phyloP scores from a whole-genome alignment of 441 rosid species.

The Populus hybrid region DNA sequence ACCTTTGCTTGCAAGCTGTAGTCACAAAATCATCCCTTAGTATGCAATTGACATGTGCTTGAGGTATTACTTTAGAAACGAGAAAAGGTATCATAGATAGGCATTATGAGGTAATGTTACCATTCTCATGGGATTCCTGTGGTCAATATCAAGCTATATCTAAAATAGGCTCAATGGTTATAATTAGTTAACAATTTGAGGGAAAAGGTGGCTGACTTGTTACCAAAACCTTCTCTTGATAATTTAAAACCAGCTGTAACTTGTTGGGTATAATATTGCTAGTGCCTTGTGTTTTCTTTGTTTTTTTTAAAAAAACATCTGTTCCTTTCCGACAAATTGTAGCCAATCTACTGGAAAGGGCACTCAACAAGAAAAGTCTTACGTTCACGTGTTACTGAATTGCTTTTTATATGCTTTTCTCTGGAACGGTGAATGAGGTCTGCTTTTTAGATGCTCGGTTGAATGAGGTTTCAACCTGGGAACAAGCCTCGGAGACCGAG shows the following conservation, averaged over 20 bases:
- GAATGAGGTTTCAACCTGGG: not conserved
- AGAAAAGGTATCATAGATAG: not conserved
- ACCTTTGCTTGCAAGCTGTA: conserved; percentile 11
- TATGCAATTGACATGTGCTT: too few relatives aligned
- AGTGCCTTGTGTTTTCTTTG: too few relatives aligned
- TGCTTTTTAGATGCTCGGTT: not conserved
- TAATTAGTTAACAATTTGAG: not conserved
- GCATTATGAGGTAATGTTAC: not conserved
- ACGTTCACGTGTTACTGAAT: not conserved
- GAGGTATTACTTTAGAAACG: too few relatives aligned
- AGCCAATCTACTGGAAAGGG: too few relatives aligned
- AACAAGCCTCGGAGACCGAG: not conserved
- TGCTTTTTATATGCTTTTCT: not conserved
- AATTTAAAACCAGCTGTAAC: too few relatives aligned
- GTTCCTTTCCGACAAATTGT: too few relatives aligned
- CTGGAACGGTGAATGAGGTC: not conserved
- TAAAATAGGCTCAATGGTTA: not conserved
- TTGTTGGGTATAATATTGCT: too few relatives aligned
- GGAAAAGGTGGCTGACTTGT: not conserved
- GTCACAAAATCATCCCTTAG: conserved; percentile 4
- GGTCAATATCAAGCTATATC: not conserved
- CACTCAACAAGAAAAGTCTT: not conserved
- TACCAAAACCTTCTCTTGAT: not conserved
- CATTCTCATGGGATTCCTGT: not conserved
- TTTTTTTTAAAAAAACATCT: too few relatives aligned